A percentile compares a stretch with the other conserved stretches of the same genome.
phyloP scores from a whole-genome alignment of 495 filamentous ascomycete species.

The Xylaria flabelliformis region DNA sequence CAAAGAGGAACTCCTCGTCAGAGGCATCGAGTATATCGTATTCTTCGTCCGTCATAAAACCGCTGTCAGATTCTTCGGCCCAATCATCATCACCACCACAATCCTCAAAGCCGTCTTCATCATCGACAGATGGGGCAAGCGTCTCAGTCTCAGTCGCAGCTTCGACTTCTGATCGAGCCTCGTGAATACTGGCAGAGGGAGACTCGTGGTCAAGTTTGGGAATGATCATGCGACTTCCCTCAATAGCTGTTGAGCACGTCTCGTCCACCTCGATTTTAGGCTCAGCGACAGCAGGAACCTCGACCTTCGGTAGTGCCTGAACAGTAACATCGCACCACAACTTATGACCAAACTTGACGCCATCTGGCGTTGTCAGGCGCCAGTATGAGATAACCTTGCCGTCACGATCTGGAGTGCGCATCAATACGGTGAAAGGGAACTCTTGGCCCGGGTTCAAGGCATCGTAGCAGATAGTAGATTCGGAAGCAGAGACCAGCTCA shows the following conservation, averaged over 20 bases:
- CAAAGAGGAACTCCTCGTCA: slow-evolving; percentile 79
- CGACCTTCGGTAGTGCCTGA: slow-evolving; percentile 37
- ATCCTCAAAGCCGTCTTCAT: slow-evolving; percentile 72
- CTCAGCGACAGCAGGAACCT: slow-evolving; percentile 31
- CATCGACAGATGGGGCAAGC: slow-evolving; percentile 48
- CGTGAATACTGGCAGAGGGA: slow-evolving; percentile 78
- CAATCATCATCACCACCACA: slow-evolving; percentile 62
- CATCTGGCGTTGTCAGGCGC: slow-evolving; percentile 85
- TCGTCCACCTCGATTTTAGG: slow-evolving; percentile 30
- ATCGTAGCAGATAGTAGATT: slow-evolving; percentile 78
- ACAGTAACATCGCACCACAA: slow-evolving; percentile 94
- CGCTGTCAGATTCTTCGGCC: slow-evolving; percentile 64
- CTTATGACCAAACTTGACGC: slow-evolving; percentile 84
- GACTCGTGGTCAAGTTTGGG: slow-evolving; percentile 96
- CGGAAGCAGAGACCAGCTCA: slow-evolving; percentile 73
- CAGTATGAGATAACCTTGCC: slow-evolving; percentile 92
- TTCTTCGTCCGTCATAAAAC: slow-evolving; percentile 94
- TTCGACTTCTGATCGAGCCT: slow-evolving; percentile 46
- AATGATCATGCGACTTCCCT: slow-evolving; percentile 87
- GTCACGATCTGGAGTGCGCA: slow-evolving; percentile 74
- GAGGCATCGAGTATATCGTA: slow-evolving; percentile 96
- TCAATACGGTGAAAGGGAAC: slow-evolving; percentile 79
- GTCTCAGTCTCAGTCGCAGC: slow-evolving; percentile 32
- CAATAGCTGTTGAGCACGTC: slow-evolving; percentile 19
- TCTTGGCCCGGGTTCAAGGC: slow-evolving; percentile 73